Percentiles rank a stretch among this genome's conserved stretches.
Conservation (phyloP, 2,329 filamentous ascomycete species). For the Aspergillus thermomutatus region DNA sequence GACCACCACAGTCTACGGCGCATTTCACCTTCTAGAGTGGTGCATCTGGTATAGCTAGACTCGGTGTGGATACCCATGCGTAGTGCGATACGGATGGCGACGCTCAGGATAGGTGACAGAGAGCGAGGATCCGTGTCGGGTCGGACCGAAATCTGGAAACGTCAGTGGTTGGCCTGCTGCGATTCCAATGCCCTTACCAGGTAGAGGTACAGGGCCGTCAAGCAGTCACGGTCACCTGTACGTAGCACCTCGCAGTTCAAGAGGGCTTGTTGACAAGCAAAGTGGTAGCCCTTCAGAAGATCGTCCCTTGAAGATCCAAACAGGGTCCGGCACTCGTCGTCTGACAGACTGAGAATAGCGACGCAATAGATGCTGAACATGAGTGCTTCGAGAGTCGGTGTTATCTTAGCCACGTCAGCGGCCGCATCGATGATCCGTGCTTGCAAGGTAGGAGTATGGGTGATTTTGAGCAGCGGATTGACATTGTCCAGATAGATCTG, state of each 20-base stretch:
- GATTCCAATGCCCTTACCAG: constrained; percentile 40
- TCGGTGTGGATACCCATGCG: constrained; percentile 51
- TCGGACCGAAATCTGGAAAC: background rate
- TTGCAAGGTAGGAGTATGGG: constrained; percentile 64
- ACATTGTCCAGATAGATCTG: constrained; percentile 68
- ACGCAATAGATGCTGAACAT: constrained; percentile 66
- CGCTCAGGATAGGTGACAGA: constrained; percentile 45
- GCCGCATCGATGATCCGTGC: constrained; percentile 62
- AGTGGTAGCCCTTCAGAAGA: constrained; percentile 42
- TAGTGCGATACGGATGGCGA: constrained; percentile 47
- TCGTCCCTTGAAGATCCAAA: constrained; percentile 38
- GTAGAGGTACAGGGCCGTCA: constrained; percentile 55
- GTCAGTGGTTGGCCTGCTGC: background rate
- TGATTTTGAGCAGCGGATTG: constrained; percentile 66
- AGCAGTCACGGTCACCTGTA: constrained; percentile 41
- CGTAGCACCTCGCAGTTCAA: constrained; percentile 42
- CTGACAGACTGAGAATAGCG: constrained; percentile 54
- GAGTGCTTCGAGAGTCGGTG: constrained; percentile 59
- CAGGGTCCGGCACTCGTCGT: constrained; percentile 49
- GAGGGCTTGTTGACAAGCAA: constrained; percentile 48
- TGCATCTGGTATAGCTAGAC: constrained; percentile 43
- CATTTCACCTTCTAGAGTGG: constrained; percentile 46
- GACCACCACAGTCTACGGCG: constrained; percentile 30
- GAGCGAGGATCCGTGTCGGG: background rate
- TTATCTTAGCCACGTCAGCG: constrained; percentile 53